Conservation (phyloP, 345 rosid genomes). For the Geranium rotundifolium region DNA sequence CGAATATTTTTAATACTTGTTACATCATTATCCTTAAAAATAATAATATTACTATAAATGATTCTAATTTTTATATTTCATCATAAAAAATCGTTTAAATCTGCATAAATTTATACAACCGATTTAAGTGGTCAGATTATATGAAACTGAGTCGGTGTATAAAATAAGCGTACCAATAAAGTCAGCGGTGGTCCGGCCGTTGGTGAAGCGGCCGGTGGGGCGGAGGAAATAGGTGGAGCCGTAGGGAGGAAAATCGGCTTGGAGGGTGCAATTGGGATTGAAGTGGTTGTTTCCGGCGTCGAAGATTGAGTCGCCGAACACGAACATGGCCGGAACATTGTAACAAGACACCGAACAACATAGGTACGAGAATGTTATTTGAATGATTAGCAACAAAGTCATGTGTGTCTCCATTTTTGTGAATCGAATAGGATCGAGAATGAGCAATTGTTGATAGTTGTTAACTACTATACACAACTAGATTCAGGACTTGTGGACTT, state of each 20-base stretch:
- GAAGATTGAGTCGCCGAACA: constrained; percentile 56
- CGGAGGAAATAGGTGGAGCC: constrained; percentile 54
- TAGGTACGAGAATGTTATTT: constrained; percentile 1
- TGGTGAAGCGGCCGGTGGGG: constrained; percentile 69
- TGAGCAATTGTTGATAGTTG: background rate
- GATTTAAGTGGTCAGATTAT: too few relatives aligned
- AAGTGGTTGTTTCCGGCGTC: constrained; percentile 64
- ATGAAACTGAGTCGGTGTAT: too few relatives aligned
- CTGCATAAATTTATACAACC: too few relatives aligned
- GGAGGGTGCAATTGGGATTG: constrained; percentile 47
- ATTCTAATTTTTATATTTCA: too few relatives aligned
- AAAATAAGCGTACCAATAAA: constrained; percentile 26
- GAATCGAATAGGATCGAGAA: background rate
- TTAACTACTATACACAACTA: too few relatives aligned
- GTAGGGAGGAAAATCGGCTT: constrained; percentile 68
- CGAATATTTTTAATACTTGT: too few relatives aligned
- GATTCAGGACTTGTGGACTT: background rate
- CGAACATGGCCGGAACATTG: constrained; percentile 38
- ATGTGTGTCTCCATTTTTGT: background rate
- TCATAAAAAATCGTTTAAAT: too few relatives aligned
- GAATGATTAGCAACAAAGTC: background rate
- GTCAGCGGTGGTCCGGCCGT: constrained; percentile 58
- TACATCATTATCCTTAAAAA: too few relatives aligned
- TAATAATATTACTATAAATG: too few relatives aligned
- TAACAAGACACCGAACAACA: constrained; percentile 8